Evolutionary conservation across 2,329 filamentous ascomycete genomes (phyloP).

Genomic region (Metarhizium anisopliae): DNA sequence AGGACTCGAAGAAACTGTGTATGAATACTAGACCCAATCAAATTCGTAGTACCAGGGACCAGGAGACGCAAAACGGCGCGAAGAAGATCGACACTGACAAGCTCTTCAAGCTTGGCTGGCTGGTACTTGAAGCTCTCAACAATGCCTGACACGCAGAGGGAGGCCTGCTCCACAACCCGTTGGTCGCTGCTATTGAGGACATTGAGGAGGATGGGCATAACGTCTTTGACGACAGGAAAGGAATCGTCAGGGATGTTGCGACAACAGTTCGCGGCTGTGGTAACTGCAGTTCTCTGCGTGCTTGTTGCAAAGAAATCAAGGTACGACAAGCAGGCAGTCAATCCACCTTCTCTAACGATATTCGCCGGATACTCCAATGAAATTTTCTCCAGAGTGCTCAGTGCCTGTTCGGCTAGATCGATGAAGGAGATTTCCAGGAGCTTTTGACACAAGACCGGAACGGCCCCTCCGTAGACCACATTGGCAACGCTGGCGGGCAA

Average conservation of each 20-base stretch:
- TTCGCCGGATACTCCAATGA: conserved; percentile 91
- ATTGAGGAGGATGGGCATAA: conserved; percentile 91
- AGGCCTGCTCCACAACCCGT: conserved; percentile 93
- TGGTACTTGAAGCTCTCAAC: conserved; percentile 95
- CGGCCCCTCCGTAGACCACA: conserved; percentile 94
- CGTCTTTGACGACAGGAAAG: conserved; percentile 82
- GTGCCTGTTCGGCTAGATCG: conserved; percentile 89
- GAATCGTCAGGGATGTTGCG: conserved; percentile 93
- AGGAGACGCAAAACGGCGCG: conserved; percentile 78
- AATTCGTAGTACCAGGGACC: conserved; percentile 87
- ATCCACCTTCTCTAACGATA: conserved; percentile 89
- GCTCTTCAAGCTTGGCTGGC: conserved; percentile 78
- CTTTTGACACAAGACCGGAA: conserved; percentile 90
- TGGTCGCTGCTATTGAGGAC: conserved; percentile 90
- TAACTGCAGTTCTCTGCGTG: conserved; percentile 92
- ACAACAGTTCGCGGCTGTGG: conserved; percentile 95
- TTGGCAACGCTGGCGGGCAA: conserved; percentile 87
- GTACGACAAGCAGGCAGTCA: conserved; percentile 92
- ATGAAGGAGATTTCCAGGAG: conserved; percentile 94
- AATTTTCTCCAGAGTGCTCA: conserved; percentile 96
- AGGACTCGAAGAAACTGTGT: conserved; percentile 92
- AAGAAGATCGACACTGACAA: conserved; percentile 82
- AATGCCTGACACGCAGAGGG: conserved; percentile 88
- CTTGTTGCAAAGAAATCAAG: conserved; percentile 97
- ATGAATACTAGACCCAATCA: conserved; percentile 89